Evolutionary conservation across 1,284 basidiomycete genomes (phyloP).

Genomic region (Phlebopus sp.): DNA sequence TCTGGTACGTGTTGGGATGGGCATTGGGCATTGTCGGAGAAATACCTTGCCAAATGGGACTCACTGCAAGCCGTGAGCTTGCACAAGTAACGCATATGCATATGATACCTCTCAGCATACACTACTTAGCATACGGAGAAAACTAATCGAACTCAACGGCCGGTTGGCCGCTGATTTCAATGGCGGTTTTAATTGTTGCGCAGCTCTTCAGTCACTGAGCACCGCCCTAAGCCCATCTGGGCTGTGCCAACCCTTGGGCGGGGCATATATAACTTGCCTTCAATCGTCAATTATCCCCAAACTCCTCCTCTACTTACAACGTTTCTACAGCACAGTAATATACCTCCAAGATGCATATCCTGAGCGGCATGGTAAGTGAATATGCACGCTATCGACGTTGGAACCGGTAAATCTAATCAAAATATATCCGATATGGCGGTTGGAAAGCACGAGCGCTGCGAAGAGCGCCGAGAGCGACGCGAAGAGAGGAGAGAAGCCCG

Average conservation of each 20-base stretch:
- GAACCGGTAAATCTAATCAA: too few species aligned
- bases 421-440: not conserved
- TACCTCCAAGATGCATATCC: slow-evolving; percentile 16
- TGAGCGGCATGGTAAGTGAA: slow-evolving; percentile 5
- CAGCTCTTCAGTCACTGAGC: too few species aligned
- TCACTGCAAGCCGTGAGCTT: slow-evolving; percentile 4
- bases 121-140: not conserved
- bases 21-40: slow-evolving; percentile 55
- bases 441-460: slow-evolving; percentile 8
- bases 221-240: too few species aligned
- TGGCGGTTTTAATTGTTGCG: too few species aligned
- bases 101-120: not conserved
- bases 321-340: not conserved
- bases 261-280: slow-evolving; percentile 4
- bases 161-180: too few species aligned
- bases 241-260: too few species aligned
- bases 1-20: slow-evolving; percentile 84
- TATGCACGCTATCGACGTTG: not conserved
- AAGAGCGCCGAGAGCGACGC: slow-evolving; percentile 11
- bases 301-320: not conserved
- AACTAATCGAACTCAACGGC: not conserved
- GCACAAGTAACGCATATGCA: not conserved
- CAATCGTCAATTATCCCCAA: not conserved
- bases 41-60: slow-evolving; percentile 11
- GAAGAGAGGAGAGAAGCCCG: slow-evolving; percentile 11